phyloP scores from a whole-genome alignment of 192 early-diverging fungal species.

The Funneliformis geosporum region DNA sequence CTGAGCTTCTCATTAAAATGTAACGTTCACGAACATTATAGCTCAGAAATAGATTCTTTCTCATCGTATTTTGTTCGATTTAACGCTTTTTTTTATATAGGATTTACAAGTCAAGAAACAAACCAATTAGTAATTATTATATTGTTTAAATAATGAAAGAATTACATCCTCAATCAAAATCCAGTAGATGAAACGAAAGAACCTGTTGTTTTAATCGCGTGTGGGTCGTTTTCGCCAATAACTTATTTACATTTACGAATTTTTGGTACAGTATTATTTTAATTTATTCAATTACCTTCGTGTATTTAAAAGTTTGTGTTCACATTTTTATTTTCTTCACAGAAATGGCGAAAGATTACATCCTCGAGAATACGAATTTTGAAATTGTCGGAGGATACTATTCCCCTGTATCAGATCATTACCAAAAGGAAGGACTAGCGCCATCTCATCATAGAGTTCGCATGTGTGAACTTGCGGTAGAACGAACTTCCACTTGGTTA shows the following conservation, averaged over 20 bases:
- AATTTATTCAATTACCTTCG: neutral
- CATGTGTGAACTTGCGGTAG: constrained; percentile 90
- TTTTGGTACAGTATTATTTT: constrained; percentile 81
- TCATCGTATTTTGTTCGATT: constrained; percentile 5
- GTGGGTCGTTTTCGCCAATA: constrained; percentile 96
- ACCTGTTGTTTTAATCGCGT: constrained; percentile 91
- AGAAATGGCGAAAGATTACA: constrained; percentile 96
- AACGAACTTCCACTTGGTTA: constrained; percentile 84
- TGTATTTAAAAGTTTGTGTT: neutral
- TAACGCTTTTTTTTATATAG: neutral
- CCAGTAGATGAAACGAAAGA: constrained; percentile 61
- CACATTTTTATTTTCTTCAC: neutral
- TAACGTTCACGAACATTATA: neutral
- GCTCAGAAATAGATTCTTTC: neutral
- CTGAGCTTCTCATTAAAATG: neutral
- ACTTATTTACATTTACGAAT: constrained; percentile 97
- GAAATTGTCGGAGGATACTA: constrained; percentile 96
- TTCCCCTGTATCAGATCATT: constrained; percentile 94
- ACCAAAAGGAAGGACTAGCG: constrained; percentile 90
- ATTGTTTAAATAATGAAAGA: constrained; percentile 10
- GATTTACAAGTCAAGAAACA: neutral
- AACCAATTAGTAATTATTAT: neutral
- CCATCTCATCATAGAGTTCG: constrained; percentile 81
- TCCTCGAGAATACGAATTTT: constrained; percentile 69
- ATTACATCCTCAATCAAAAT: constrained; percentile 22